phyloP scores from a whole-genome alignment of 108 stramenopile species.

The Nitzschia sp. region DNA sequence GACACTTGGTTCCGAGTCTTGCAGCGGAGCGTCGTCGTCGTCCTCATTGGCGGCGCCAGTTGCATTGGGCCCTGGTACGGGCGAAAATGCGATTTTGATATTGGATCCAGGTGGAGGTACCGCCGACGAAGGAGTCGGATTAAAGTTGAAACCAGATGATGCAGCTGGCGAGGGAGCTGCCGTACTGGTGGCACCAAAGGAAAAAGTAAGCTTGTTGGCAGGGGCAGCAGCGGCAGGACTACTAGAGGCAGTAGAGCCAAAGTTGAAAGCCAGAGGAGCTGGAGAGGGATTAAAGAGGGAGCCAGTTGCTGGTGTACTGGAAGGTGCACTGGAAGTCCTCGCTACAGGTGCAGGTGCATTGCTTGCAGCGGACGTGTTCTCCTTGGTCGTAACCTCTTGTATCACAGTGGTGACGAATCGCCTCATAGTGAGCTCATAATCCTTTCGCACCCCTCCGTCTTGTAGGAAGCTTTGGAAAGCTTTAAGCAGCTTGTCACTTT shows the following conservation, averaged over 20 bases:
- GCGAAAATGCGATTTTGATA: conserved; percentile 9
- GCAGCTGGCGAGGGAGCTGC: conserved; percentile 7
- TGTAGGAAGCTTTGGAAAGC: background rate
- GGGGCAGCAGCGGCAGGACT: background rate
- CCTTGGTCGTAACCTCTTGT: background rate
- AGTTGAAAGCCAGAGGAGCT: background rate
- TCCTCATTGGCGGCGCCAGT: conserved; percentile 5
- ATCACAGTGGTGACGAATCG: background rate
- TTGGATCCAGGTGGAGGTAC: conserved; percentile 8
- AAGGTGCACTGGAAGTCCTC: background rate
- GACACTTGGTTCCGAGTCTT: too few species aligned
- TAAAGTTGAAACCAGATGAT: conserved; percentile 13
- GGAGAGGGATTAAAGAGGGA: conserved; percentile 3
- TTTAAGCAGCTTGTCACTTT: too few species aligned
- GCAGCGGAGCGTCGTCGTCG: background rate
- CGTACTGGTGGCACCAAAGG: conserved; percentile 5
- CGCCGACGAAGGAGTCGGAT: background rate
- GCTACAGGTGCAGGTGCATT: background rate
- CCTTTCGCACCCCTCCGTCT: too few species aligned
- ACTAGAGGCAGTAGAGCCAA: background rate
- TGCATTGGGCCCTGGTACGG: background rate
- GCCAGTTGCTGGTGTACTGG: background rate
- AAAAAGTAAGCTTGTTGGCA: conserved; percentile 1
- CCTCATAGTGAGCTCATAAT: background rate
- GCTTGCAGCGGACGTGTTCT: background rate